Percentiles rank a stretch among this genome's conserved stretches.
phyloP scores from a whole-genome alignment of 2,329 filamentous ascomycete species.

The Biscogniauxia marginata region DNA sequence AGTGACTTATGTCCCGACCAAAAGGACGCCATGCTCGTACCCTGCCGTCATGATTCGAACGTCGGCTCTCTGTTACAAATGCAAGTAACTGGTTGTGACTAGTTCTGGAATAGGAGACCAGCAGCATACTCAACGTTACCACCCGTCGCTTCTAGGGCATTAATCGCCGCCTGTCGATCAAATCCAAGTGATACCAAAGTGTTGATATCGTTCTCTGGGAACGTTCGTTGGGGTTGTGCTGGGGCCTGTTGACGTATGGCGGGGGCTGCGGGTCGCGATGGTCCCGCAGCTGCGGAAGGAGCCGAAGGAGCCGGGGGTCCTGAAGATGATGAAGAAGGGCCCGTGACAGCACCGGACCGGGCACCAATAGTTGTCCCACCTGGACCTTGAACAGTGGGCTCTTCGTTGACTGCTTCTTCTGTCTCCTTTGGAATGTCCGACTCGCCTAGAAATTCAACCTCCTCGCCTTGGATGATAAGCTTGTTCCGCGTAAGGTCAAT shows the following conservation, averaged over 20 bases:
- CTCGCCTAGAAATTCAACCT: constrained; percentile 88
- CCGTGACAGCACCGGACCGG: constrained; percentile 73
- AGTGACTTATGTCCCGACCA: not conserved
- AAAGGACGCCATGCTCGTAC: not conserved
- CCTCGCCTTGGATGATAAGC: constrained; percentile 82
- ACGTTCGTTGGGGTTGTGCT: constrained; percentile 28
- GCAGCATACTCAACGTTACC: constrained; percentile 91
- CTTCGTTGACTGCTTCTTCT: constrained; percentile 70
- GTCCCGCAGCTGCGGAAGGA: constrained; percentile 24
- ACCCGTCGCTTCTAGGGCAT: constrained; percentile 76
- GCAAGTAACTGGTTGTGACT: constrained; percentile 7
- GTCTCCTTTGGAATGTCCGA: constrained; percentile 87
- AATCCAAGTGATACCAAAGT: constrained; percentile 78
- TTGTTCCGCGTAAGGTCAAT: constrained; percentile 85
- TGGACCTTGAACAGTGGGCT: constrained; percentile 81
- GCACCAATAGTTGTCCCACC: constrained; percentile 87
- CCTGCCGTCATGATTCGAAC: not conserved
- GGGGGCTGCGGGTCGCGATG: constrained; percentile 26
- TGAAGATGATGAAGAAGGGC: constrained; percentile 37
- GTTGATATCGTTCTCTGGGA: constrained; percentile 67
- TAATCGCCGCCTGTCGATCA: constrained; percentile 70
- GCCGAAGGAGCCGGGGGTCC: constrained; percentile 24
- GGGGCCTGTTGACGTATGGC: constrained; percentile 12
- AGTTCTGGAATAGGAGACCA: constrained; percentile 66
- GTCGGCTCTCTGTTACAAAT: not conserved